These are phyloP conservation scores for Ambrosiella xylebori DNA, from an alignment of 2,329 filamentous ascomycete genomes.

Conservation along the genomic window DNA sequence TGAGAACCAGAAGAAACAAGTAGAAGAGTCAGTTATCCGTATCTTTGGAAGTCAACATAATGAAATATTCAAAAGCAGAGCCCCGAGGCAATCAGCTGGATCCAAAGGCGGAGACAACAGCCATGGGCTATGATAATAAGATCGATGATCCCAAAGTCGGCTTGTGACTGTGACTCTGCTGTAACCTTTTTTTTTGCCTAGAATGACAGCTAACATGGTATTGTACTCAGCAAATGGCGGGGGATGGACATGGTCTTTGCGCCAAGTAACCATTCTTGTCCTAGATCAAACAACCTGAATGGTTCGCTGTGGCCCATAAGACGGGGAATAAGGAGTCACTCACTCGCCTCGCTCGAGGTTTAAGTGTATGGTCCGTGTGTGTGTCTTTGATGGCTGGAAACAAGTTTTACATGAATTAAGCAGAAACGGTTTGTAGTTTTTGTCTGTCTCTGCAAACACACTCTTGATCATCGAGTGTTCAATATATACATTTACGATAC, in stretches of 20 bases:
- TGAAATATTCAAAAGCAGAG: background rate
- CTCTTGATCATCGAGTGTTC: background rate
- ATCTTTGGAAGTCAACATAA: too few species aligned
- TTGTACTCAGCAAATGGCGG: background rate
- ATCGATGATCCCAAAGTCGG: background rate
- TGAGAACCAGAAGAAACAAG: too few species aligned
- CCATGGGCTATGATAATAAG: background rate
- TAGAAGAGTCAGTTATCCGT: too few species aligned
- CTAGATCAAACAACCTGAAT: background rate
- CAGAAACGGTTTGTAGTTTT: background rate
- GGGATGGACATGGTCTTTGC: background rate
- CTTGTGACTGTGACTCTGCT: conserved; percentile 1
- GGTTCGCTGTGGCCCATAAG: too few species aligned
- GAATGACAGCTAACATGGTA: background rate
- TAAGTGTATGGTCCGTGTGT: conserved; percentile 1
- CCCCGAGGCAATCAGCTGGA: background rate
- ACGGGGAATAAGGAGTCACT: background rate
- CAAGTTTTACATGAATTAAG: background rate
- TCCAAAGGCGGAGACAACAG: background rate
- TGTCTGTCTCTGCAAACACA: background rate
- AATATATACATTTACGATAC: background rate
- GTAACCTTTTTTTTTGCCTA: background rate
- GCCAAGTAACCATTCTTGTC: background rate
- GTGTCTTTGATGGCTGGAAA: background rate
- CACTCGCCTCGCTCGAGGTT: background rate